Conservation (phyloP, 2,329 filamentous ascomycete species). For the Rasamsonia emersonii region DNA sequence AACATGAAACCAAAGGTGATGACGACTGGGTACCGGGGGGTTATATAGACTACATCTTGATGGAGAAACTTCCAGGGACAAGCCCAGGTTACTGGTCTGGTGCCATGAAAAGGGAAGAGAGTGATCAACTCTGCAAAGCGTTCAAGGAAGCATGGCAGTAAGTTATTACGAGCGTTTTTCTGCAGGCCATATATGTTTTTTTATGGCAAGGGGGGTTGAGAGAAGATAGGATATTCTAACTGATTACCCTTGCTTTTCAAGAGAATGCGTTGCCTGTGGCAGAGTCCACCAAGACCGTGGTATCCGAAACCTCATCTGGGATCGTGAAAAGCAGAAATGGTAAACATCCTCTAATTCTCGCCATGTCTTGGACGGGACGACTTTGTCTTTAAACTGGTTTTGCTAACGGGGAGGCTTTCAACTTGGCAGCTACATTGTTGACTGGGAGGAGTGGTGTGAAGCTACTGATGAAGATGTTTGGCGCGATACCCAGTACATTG, state of each 20-base stretch:
- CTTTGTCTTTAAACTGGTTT: background rate
- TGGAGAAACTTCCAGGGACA: background rate
- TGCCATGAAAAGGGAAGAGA: background rate
- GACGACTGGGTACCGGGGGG: background rate
- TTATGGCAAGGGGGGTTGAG: too few species aligned
- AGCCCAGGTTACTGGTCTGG: background rate
- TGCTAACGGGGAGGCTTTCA: too few species aligned
- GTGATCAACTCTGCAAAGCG: background rate
- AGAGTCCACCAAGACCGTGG: background rate
- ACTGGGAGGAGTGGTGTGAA: background rate
- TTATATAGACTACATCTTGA: constrained; percentile 1
- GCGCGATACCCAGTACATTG: background rate
- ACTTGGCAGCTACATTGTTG: background rate
- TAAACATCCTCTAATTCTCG: too few species aligned
- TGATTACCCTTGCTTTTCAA: background rate
- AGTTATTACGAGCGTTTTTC: background rate
- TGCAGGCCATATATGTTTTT: too few species aligned
- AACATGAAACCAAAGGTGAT: background rate
- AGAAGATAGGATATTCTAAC: background rate
- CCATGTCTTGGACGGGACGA: too few species aligned
- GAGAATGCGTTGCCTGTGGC: background rate
- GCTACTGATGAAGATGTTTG: background rate
- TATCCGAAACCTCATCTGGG: constrained; percentile 1
- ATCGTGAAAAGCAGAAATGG: background rate
- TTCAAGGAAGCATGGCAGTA: constrained; percentile 1